A percentile compares a stretch with the other conserved stretches of the same genome.
Evolutionary conservation across 768 basidiomycete species (phyloP).

Genomic region (Mycena belliarum): DNA sequence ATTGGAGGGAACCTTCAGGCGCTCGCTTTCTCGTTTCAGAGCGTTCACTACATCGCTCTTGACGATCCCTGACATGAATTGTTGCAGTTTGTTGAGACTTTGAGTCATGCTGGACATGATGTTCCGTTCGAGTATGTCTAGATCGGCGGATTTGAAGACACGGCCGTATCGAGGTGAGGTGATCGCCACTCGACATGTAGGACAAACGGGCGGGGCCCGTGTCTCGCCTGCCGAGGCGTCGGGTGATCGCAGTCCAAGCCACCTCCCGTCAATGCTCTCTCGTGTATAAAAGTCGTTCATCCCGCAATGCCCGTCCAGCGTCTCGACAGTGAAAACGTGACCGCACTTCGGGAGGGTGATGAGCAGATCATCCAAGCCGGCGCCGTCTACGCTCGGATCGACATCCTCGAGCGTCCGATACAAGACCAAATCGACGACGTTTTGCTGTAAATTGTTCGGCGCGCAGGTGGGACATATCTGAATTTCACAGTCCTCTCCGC

Average conservation of each 20-base stretch:
- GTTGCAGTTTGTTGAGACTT: constrained; percentile 35
- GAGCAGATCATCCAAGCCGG: constrained; percentile 49
- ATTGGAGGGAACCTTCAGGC: constrained; percentile 16
- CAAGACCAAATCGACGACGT: constrained; percentile 63
- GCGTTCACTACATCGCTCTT: constrained; percentile 13
- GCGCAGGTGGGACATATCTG: constrained; percentile 60
- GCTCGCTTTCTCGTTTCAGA: constrained; percentile 20
- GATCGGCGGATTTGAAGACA: constrained; percentile 57
- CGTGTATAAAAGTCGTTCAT: constrained; percentile 52
- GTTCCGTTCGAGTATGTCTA: constrained; percentile 69
- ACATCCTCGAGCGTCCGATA: constrained; percentile 52
- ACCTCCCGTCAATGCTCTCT: constrained; percentile 36
- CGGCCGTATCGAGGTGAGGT: constrained; percentile 62
- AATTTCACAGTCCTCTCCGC: constrained; percentile 60
- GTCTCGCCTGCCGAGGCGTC: constrained; percentile 24
- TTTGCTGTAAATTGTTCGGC: constrained; percentile 33
- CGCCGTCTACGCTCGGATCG: constrained; percentile 35
- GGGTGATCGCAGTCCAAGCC: constrained; percentile 44
- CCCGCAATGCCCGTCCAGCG: constrained; percentile 60
- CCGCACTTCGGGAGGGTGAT: constrained; percentile 63
- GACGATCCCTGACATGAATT: constrained; percentile 30
- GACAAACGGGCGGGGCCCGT: constrained; percentile 54
- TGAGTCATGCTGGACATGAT: constrained; percentile 53
- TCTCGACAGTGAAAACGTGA: constrained; percentile 72
- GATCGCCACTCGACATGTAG: constrained; percentile 60